Conservation (phyloP, 73 alveolate genomes). For the Uronychia setigera region DNA sequence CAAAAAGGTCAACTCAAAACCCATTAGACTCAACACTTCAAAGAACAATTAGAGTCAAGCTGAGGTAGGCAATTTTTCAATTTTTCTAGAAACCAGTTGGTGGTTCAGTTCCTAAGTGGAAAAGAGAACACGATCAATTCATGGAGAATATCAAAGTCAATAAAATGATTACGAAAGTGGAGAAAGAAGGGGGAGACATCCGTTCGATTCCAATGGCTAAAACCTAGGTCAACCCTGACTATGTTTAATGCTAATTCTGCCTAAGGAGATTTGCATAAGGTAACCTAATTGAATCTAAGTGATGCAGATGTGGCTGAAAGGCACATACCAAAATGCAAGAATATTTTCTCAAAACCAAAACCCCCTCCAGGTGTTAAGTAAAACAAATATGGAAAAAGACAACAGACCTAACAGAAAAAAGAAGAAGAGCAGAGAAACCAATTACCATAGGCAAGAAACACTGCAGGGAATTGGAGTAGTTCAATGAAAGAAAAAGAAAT, state of each 20-base stretch:
- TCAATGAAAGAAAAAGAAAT: too few species aligned
- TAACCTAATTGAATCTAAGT: too few species aligned
- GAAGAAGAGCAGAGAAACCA: conserved; percentile 3
- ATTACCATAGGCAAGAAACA: too few species aligned
- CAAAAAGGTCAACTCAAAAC: conserved; percentile 10
- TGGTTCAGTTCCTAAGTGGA: conserved; percentile 62
- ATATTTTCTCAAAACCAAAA: conserved; percentile 64
- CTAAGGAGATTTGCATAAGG: conserved; percentile 47
- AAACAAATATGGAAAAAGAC: neutral
- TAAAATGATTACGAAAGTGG: conserved; percentile 63
- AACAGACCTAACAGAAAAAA: neutral
- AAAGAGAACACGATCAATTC: conserved; percentile 72
- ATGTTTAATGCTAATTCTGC: conserved; percentile 62
- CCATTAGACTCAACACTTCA: neutral
- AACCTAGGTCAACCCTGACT: conserved; percentile 29
- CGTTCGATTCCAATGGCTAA: conserved; percentile 36
- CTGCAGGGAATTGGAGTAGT: too few species aligned
- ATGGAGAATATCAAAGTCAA: conserved; percentile 61
- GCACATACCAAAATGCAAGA: conserved; percentile 70
- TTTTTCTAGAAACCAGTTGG: too few species aligned
- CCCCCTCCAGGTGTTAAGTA: conserved; percentile 29
- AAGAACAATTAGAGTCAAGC: neutral
- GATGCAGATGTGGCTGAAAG: conserved; percentile 56
- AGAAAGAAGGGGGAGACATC: conserved; percentile 85
- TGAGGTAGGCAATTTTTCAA: neutral